Conservation (phyloP, 2,329 filamentous ascomycete genomes). For the Hypoxylon sp. region DNA sequence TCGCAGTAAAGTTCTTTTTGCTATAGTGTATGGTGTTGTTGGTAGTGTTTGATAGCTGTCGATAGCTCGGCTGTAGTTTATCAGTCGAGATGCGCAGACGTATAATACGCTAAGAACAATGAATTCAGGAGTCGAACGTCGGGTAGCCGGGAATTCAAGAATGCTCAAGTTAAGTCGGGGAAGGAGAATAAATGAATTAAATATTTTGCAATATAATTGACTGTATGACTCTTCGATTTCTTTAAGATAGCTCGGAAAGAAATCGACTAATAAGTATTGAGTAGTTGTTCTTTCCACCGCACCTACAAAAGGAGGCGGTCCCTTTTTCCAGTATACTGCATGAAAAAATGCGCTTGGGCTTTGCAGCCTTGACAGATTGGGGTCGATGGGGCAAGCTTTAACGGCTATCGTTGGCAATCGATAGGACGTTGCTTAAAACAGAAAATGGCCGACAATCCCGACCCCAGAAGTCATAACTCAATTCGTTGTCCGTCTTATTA, state of each 20-base stretch:
- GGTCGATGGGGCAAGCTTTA: constrained; percentile 33
- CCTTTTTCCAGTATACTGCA: constrained; percentile 30
- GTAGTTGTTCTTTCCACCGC: constrained; percentile 38
- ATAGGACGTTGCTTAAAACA: constrained; percentile 28
- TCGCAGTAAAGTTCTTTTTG: constrained; percentile 53
- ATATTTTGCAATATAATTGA: constrained; percentile 26
- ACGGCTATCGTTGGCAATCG: constrained; percentile 32
- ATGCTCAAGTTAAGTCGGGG: constrained; percentile 6
- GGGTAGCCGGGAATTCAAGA: constrained; percentile 18
- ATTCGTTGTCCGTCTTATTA: constrained; percentile 20
- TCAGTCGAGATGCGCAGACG: constrained; percentile 27
- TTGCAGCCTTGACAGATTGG: constrained; percentile 42
- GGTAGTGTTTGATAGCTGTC: constrained; percentile 16
- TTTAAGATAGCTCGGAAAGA: constrained; percentile 12
- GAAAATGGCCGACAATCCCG: constrained; percentile 35
- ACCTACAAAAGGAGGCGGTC: constrained; percentile 44
- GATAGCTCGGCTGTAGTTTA: constrained; percentile 17
- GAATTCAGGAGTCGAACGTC: constrained; percentile 19
- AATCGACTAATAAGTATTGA: constrained; percentile 26
- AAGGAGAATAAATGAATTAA: constrained; percentile 33
- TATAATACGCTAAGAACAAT: constrained; percentile 23
- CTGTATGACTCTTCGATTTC: constrained; percentile 18
- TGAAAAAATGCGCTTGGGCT: constrained; percentile 44
- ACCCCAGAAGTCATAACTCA: constrained; percentile 11
- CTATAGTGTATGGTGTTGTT: constrained; percentile 12